Percentiles rank a stretch among this genome's conserved stretches.
phyloP scores from a whole-genome alignment of 2,329 filamentous ascomycete genomes.

The Parascedosporium putredinis region DNA sequence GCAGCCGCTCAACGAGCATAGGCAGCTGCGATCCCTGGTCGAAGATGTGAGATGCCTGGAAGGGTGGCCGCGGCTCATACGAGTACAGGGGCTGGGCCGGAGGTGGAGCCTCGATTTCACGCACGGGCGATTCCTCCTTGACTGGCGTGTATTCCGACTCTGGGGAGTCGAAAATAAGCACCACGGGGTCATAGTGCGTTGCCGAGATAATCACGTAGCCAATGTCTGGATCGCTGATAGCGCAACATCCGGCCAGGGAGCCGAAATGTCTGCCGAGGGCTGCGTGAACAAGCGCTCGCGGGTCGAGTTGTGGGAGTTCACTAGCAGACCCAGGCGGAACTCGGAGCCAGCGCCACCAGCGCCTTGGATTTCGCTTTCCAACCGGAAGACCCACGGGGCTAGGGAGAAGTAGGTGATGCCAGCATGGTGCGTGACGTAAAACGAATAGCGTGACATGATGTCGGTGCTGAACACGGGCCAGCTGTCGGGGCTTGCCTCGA shows the following conservation, averaged over 20 bases:
- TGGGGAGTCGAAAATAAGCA: conserved; percentile 48
- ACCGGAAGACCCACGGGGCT: conserved; percentile 51
- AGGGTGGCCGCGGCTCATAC: conserved; percentile 55
- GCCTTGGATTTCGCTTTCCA: conserved; percentile 49
- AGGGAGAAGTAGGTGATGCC: conserved; percentile 52
- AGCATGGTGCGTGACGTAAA: conserved; percentile 51
- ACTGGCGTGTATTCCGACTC: conserved; percentile 38
- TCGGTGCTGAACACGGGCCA: conserved; percentile 56
- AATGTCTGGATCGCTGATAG: conserved; percentile 50
- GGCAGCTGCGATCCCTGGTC: conserved; percentile 47
- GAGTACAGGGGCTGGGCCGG: conserved; percentile 33
- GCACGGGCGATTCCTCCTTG: conserved; percentile 6
- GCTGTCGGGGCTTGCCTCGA: conserved; percentile 43
- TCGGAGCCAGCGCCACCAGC: conserved; percentile 45
- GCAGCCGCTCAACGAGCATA: conserved; percentile 42
- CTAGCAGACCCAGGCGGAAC: conserved; percentile 50
- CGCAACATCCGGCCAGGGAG: conserved; percentile 41
- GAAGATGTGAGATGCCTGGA: conserved; percentile 52
- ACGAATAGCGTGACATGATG: conserved; percentile 50
- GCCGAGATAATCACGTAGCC: conserved; percentile 54
- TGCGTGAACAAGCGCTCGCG: conserved; percentile 49
- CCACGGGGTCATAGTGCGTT: conserved; percentile 46
- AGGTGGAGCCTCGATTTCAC: conserved; percentile 1
- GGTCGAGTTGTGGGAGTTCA: conserved; percentile 44
- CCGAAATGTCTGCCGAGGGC: conserved; percentile 31